Evolutionary conservation across 768 basidiomycete species (phyloP), one percentile per base, ranked within the genome.

Genomic region (Phylloporus sp.): DNA sequence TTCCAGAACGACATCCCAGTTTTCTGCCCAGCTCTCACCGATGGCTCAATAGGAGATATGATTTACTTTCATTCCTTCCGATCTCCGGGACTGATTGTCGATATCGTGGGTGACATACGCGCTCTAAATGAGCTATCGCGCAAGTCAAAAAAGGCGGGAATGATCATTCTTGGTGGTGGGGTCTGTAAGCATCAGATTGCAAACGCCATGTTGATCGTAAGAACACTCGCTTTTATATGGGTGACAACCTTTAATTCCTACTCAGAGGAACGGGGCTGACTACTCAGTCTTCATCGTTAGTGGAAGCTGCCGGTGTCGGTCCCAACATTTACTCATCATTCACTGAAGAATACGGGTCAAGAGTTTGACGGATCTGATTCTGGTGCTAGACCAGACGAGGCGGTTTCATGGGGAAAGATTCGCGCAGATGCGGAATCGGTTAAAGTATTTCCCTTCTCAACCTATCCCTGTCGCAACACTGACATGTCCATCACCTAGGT

Each of bases 111-210:
- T 55, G 96, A 99, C 63, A 97, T 99, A 46, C 83, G 94, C 18
- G 74, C 78, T 31, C 71, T 99, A 28, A 99, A 99, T 69, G 94
- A 98, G 66, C 70, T 90, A 15, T 81, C 88, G 10, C 78, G 96
- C 44, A 83, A 79, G 53, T 87, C 94, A 28, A 82, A 80, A 46
- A 94, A 91, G 69, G 96, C 96, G 17, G 96, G 96, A 3, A 98
- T 98, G 94, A 91, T 99, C 56, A 82, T 99, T 43, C 80, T 98
- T 11, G 96, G 96, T 8, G 96, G 96, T 3, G 96, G 96, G 1
- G 93, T 99, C 9, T 98, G 94, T 72, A 99, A 99, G 65, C 96
- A 99, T 64, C 96, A 99, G 63, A 96, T 99, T 46, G 95, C 95
- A n/a, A 99, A 99, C 62, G 93, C 95, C 2, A 97, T 99, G 96